phyloP scores from a whole-genome alignment of 2,329 filamentous ascomycete genomes.

The Grosmannia serpens region DNA sequence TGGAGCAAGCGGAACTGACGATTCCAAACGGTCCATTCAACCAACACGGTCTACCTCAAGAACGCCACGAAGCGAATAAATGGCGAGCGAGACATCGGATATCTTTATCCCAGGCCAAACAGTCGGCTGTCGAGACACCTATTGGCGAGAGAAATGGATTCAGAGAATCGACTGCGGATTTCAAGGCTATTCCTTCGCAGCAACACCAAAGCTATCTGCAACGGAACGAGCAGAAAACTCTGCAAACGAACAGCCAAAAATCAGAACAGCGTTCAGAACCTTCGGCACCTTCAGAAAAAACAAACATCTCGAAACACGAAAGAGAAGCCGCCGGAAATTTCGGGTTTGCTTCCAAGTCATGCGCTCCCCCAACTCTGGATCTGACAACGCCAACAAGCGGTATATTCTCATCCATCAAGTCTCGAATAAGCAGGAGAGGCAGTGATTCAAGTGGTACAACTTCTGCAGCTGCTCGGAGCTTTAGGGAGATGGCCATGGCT shows the following conservation, averaged over 20 bases:
- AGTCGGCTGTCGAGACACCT: background rate
- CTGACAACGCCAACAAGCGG: conserved; percentile 1
- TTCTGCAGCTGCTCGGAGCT: conserved; percentile 3
- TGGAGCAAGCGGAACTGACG: conserved; percentile 12
- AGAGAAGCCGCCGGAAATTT: background rate
- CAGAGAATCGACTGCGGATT: background rate
- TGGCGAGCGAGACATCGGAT: background rate
- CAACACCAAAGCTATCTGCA: background rate
- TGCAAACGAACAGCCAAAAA: background rate
- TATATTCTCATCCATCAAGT: conserved; percentile 10
- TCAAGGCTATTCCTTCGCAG: background rate
- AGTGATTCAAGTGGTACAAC: conserved; percentile 6
- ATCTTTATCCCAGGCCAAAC: background rate
- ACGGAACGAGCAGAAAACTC: background rate
- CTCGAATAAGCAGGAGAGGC: conserved; percentile 10
- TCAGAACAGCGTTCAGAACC: background rate
- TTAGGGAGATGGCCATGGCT: conserved; percentile 8
- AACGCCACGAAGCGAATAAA: background rate
- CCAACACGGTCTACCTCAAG: background rate
- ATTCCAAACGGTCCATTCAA: background rate
- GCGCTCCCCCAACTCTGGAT: background rate
- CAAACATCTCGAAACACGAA: background rate
- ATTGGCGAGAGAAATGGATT: background rate
- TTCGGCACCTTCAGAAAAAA: background rate
- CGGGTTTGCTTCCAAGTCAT: conserved; percentile 1